Base-by-base conservation (phyloP, 1,139 yeast genomes). In the Geotrichum cucujoidarum region DNA sequence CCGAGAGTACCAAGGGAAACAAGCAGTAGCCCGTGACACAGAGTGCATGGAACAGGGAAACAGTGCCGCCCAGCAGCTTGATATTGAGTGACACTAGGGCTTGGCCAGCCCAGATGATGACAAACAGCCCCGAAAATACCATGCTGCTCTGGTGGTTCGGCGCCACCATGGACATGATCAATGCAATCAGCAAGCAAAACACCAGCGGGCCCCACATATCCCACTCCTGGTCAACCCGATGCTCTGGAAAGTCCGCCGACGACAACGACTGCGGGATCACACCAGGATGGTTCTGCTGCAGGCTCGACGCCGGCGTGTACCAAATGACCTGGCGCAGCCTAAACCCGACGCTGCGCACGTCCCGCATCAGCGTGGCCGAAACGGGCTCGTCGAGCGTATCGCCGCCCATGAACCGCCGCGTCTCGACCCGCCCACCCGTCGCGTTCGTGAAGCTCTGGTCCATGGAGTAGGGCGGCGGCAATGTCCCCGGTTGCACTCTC, bases 321-420 rank as follows among this genome's bases (percentile, higher is more conserved):
- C 94, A 85, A 18, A 87, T 68, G 3, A 86, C 89, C 31, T 81
- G 80, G 24, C 78, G 70, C 39, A 86, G 70, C 49, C 89, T 70
- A 38, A 72, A 73, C 4, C 83, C 87, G 47, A 86, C 84, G 21
- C 81, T 81, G 24, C 71, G 63, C 32, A 85, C 60, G 61, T 87
- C 95, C 50, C 95, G 73, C 57, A 75, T 69, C 42, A 87, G 66
- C 0, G 95, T 87, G 14, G 75, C 71, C 59, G 76, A 65, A 2
- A 87, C 89, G 0, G 95, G 88, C 67, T 87, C 95, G 63, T 87
- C 95, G 14, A 87, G 68, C 1, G 95, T 86, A 61, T 85, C 88
- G 35, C 94, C 92, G 1, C 95, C 95, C 25, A 83, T 69, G 63
- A 82, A 86, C 54, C 86, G 82, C 34, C 87, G 76, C 61, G 83